Percentiles rank a stretch among this genome's conserved stretches.
phyloP scores from a whole-genome alignment of 2,329 filamentous ascomycete species.

The Diplodia seriata region DNA sequence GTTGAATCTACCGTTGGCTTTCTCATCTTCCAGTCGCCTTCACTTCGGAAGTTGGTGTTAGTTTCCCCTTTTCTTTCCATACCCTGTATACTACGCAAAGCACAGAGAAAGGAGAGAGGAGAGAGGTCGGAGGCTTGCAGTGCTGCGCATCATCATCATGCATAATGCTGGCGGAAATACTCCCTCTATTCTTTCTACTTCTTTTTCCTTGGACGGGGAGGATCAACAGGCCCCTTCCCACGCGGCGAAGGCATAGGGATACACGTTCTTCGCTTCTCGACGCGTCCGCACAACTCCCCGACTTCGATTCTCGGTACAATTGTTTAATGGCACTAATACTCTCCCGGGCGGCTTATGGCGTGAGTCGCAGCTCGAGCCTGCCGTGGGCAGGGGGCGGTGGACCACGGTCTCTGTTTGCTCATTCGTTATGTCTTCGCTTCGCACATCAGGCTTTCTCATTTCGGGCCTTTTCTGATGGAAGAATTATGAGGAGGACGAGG shows the following conservation, averaged over 20 bases:
- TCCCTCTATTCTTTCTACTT: conserved; percentile 20
- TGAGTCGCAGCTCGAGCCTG: not conserved
- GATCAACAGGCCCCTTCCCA: conserved; percentile 6
- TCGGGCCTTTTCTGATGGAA: conserved; percentile 26
- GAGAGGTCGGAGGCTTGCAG: conserved; percentile 30
- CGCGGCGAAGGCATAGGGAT: conserved; percentile 24
- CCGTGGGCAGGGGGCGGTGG: not conserved
- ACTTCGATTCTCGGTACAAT: conserved; percentile 28
- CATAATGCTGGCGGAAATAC: conserved; percentile 25
- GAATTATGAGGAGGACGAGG: conserved; percentile 6
- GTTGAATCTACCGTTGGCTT: conserved; percentile 8
- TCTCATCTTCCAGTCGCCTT: conserved; percentile 11
- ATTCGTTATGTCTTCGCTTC: conserved; percentile 26
- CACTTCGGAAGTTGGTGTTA: conserved; percentile 14
- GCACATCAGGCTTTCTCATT: conserved; percentile 25
- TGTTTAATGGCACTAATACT: conserved; percentile 29
- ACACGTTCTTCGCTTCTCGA: conserved; percentile 28
- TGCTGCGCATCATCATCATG: conserved; percentile 33
- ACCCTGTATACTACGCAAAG: conserved; percentile 42
- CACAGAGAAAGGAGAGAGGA: conserved; percentile 30
- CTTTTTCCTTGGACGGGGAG: conserved; percentile 24
- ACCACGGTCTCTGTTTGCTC: conserved; percentile 13
- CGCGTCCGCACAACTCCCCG: not conserved
- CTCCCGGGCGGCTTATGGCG: conserved; percentile 17
- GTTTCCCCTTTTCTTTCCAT: conserved; percentile 35